phyloP scores from a whole-genome alignment of 495 filamentous ascomycete genomes.

The Aspergillus bertholletiae region DNA sequence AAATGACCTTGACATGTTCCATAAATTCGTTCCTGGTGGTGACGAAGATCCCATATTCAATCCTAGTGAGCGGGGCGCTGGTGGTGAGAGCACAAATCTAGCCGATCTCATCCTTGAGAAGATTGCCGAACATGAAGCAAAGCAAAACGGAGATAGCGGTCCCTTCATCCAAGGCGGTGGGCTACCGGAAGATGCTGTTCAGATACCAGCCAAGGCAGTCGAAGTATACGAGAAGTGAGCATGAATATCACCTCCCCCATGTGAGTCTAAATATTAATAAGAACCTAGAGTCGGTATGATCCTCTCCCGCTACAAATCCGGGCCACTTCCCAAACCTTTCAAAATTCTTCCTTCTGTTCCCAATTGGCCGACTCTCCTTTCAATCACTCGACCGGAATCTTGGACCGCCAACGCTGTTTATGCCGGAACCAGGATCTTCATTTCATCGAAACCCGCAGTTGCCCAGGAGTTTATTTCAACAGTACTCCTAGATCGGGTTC shows the following conservation, averaged over 20 bases:
- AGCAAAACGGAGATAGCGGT: conserved; percentile 40
- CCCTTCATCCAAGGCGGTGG: conserved; percentile 46
- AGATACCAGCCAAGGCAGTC: conserved; percentile 84
- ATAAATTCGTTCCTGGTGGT: conserved; percentile 73
- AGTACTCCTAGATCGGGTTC: conserved; percentile 80
- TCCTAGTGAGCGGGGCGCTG: conserved; percentile 41
- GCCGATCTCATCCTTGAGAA: conserved; percentile 90
- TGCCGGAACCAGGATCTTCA: conserved; percentile 84
- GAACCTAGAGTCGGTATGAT: conserved; percentile 71
- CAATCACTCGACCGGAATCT: conserved; percentile 72
- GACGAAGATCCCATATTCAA: conserved; percentile 48
- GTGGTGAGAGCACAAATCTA: conserved; percentile 67
- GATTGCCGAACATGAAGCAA: conserved; percentile 88
- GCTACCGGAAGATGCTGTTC: conserved; percentile 70
- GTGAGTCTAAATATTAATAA: conserved; percentile 13
- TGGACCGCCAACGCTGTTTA: conserved; percentile 89
- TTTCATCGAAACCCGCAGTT: conserved; percentile 70
- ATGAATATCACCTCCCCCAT: not conserved
- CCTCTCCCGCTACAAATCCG: conserved; percentile 89
- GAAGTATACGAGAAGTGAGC: conserved; percentile 89
- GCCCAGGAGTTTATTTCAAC: conserved; percentile 77
- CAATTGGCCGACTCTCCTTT: conserved; percentile 82
- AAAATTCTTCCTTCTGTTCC: conserved; percentile 92
- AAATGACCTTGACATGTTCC: conserved; percentile 84
- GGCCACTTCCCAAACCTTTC: conserved; percentile 93